Evolutionary conservation across 192 early-diverging fungal genomes (phyloP).

Genomic region (Umbelopsis sp.): DNA sequence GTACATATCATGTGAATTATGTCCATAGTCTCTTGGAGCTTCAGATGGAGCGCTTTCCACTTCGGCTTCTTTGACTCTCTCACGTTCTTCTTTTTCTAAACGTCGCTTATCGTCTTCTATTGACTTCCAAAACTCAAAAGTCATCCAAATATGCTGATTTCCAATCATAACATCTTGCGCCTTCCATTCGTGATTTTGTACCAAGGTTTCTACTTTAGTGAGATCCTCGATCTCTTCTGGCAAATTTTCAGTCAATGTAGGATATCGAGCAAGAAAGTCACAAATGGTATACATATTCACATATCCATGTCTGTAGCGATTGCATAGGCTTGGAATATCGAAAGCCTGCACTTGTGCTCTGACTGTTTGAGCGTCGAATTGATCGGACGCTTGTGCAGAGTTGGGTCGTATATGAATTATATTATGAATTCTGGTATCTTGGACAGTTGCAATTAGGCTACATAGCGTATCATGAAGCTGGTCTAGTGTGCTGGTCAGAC

Average conservation of each 20-base stretch:
- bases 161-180: conserved; percentile 48
- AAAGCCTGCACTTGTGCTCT: conserved; percentile 67
- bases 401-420: conserved; percentile 80
- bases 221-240: conserved; percentile 29
- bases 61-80: conserved; percentile 35
- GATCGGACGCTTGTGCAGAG: conserved; percentile 43
- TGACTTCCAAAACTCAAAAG: conserved; percentile 64
- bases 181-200: conserved; percentile 35
- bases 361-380: conserved; percentile 62
- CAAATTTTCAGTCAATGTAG: conserved; percentile 29
- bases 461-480: conserved; percentile 63
- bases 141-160: conserved; percentile 55
- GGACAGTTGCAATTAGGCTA: conserved; percentile 73
- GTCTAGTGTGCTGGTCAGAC: conserved; percentile 1
- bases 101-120: conserved; percentile 61
- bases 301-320: conserved; percentile 63
- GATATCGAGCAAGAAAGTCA: conserved; percentile 74
- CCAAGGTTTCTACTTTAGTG: conserved; percentile 14
- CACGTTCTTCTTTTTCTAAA: conserved; percentile 61
- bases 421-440: conserved; percentile 74
- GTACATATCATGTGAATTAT: not conserved
- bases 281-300: conserved; percentile 67
- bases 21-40: not conserved
- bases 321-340: conserved; percentile 65
- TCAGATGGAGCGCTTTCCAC: not conserved